A percentile compares a stretch with the other conserved stretches of the same genome.
Evolutionary conservation across 2,329 filamentous ascomycete genomes (phyloP).

Genomic region (Fusarium anguioides): DNA sequence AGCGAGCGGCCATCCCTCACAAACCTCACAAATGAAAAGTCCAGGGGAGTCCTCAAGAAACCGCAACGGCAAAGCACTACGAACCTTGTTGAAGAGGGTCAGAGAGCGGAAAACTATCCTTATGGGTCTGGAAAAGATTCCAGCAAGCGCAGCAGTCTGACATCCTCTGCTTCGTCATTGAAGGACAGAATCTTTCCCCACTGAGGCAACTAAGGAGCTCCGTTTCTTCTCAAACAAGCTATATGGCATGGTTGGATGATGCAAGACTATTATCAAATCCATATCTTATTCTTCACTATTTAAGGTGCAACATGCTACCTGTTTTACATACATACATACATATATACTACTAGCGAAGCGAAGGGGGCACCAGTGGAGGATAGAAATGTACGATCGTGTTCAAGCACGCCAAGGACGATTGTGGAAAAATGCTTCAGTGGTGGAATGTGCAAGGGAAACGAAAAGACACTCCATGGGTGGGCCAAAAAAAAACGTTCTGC

Average conservation of each 20-base stretch:
- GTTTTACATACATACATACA: neutral
- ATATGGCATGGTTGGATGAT: neutral
- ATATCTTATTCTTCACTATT: neutral
- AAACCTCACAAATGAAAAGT: constrained; percentile 25
- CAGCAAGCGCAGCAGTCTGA: constrained; percentile 39
- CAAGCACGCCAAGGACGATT: neutral
- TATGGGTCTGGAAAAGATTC: constrained; percentile 39
- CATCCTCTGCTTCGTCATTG: constrained; percentile 42
- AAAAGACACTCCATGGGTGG: constrained; percentile 9
- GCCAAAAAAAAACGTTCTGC: neutral
- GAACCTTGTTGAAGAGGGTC: constrained; percentile 40
- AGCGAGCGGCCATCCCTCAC: constrained; percentile 45
- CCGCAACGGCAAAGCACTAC: constrained; percentile 47
- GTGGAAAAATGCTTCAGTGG: neutral
- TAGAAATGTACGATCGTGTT: neutral
- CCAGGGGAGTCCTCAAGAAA: constrained; percentile 54
- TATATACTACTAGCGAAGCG: neutral
- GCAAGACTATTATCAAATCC: neutral
- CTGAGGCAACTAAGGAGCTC: constrained; percentile 1
- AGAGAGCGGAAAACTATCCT: constrained; percentile 39
- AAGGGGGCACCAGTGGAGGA: neutral
- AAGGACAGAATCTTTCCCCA: constrained; percentile 43
- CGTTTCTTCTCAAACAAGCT: neutral
- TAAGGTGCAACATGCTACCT: neutral
- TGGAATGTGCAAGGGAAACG: neutral